Base-by-base conservation (phyloP, 345 rosid species). In the Eucalyptus paniculata region DNA sequence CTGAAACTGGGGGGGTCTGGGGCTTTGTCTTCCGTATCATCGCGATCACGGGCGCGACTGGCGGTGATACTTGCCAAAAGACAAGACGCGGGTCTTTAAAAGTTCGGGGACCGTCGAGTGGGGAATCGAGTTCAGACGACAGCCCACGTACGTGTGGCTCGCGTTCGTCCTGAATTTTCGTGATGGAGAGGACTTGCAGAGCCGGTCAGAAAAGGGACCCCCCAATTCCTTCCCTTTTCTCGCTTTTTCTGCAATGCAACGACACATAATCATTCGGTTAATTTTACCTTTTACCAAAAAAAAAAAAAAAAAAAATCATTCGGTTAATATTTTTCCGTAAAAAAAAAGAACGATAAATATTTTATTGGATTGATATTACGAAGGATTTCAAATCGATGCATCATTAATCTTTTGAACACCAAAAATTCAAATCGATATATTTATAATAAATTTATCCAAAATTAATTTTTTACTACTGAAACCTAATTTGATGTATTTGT, bases 381-480 rank as follows among this genome's bases (percentile, higher is more conserved):
- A 53, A 53, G 2, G 0, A 53, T 53, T 53, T 53, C 56, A 53
- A 19, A 53, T 19, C 0, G 0, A 53, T 19, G 24, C 24, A 19
- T 3, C 5, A 0, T 23, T 56, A 56, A 56, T 23, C 0, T 56
- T 23, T 9, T 1, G 0, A 56, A 1, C 12, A 24, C 62, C 3
- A 24, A 23, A 24, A 56, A 56, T 5, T 24, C 28, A 23, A 56
- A 56, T 1, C 8, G 1, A 56, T 9, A 21, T 21, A 24, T 56
- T 3, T 21, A 54, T 54, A 3, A 54, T 21, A 19, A 54, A 19
- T 54, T 54, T 54, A 8, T 0, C 28, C 0, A 4, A 56, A 9
- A 4, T 4, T 24, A 56, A 0, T 56, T 56, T 56, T 53, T 53
- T 19, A 7, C 4, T 53, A 24, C 6, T 1, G 4, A 56, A 56